phyloP scores from a whole-genome alignment of 2,329 filamentous ascomycete species.

The Penicillium sp. region DNA sequence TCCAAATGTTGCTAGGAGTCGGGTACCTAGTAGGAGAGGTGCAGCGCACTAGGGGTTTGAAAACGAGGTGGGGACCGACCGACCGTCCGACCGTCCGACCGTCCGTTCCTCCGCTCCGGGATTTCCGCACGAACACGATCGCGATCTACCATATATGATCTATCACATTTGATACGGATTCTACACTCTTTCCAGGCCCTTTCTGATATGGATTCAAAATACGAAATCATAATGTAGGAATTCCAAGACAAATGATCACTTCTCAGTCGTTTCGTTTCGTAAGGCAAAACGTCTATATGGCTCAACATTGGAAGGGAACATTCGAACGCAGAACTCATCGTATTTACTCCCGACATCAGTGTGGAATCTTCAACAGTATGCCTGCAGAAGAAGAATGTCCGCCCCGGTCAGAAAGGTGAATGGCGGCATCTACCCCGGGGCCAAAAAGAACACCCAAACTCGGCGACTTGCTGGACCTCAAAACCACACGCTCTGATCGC shows the following conservation, averaged over 20 bases:
- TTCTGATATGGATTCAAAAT: not conserved
- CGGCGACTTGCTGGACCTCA: too few relatives aligned
- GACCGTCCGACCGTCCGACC: slow-evolving; percentile 7
- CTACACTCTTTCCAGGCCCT: not conserved
- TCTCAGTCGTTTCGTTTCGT: too few relatives aligned
- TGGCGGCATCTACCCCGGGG: too few relatives aligned
- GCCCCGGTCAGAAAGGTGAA: too few relatives aligned
- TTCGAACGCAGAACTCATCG: too few relatives aligned
- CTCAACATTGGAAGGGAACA: not conserved
- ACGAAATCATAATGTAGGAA: not conserved
- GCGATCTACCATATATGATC: not conserved
- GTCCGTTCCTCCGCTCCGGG: slow-evolving; percentile 5
- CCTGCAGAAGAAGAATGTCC: too few relatives aligned
- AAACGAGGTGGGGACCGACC: not conserved
- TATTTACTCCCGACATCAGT: too few relatives aligned
- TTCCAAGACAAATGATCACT: not conserved
- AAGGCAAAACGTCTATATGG: not conserved
- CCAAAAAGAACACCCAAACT: too few relatives aligned
- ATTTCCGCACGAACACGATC: not conserved
- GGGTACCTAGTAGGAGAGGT: not conserved
- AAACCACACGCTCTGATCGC: too few relatives aligned
- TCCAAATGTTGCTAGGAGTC: not conserved
- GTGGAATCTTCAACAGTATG: too few relatives aligned
- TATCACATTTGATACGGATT: not conserved
- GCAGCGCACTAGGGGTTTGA: not conserved